Conservation (phyloP, 2,329 filamentous ascomycete species). For the Meredithiella fracta region DNA sequence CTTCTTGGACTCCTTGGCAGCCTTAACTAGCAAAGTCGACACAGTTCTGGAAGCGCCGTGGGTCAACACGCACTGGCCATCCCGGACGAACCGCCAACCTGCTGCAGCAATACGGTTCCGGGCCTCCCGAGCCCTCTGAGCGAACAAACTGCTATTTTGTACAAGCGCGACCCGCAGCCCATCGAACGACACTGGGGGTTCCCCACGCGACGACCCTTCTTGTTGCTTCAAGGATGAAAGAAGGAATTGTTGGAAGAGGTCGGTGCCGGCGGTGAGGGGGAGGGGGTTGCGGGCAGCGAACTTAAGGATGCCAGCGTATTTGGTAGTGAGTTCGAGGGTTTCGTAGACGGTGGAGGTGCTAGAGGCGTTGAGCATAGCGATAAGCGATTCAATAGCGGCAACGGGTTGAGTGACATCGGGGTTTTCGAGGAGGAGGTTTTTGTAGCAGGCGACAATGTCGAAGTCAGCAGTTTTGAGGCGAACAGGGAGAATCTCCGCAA, state of each 20-base stretch:
- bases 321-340: constrained; percentile 71
- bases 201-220: constrained; percentile 20
- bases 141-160: constrained; percentile 73
- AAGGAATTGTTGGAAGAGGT: constrained; percentile 89
- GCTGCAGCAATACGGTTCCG: constrained; percentile 67
- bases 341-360: constrained; percentile 80
- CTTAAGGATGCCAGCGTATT: constrained; percentile 63
- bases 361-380: constrained; percentile 65
- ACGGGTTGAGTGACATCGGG: constrained; percentile 87
- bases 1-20: constrained; percentile 29
- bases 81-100: constrained; percentile 60
- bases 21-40: constrained; percentile 55
- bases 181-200: constrained; percentile 43
- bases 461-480: constrained; percentile 18
- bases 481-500: background rate
- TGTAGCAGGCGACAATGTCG: constrained; percentile 39
- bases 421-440: constrained; percentile 43
- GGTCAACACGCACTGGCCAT: constrained; percentile 71
- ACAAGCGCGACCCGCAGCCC: constrained; percentile 69
- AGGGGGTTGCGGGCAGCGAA: constrained; percentile 71
- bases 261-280: constrained; percentile 80
- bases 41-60: constrained; percentile 81
- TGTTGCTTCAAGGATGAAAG: constrained; percentile 53
- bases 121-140: constrained; percentile 68
- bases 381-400: constrained; percentile 81